A percentile compares a stretch with the other conserved stretches of the same genome.
Conservation (phyloP, 805 yeast species). For the Metschnikowia dekortorum region DNA sequence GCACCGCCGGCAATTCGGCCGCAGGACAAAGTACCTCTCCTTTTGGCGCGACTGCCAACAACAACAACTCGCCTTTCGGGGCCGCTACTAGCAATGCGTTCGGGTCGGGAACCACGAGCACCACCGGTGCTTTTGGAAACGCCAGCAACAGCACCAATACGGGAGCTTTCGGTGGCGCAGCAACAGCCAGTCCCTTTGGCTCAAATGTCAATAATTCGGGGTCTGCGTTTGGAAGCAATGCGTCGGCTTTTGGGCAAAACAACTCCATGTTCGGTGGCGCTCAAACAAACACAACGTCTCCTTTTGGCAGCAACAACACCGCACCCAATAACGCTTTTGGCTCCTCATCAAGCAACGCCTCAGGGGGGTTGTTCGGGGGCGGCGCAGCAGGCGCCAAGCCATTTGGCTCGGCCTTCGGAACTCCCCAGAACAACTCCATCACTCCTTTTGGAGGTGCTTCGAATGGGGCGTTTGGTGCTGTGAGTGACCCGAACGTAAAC, state of each 20-base stretch:
- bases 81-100: constrained; percentile 11
- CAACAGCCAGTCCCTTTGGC: constrained; percentile 9
- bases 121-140: constrained; percentile 31
- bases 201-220: constrained; percentile 14
- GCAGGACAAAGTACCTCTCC: constrained; percentile 12
- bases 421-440: constrained; percentile 16
- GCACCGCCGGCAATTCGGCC: constrained; percentile 15
- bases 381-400: constrained; percentile 12
- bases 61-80: constrained; percentile 16
- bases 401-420: constrained; percentile 20
- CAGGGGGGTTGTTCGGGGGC: constrained; percentile 11
- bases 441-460: constrained; percentile 19
- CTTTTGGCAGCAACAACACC: constrained; percentile 17
- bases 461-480: constrained; percentile 19
- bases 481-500: constrained; percentile 31
- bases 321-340: constrained; percentile 19
- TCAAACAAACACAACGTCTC: constrained; percentile 10
- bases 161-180: constrained; percentile 10
- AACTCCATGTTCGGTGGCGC: constrained; percentile 26
- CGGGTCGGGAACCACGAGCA: constrained; percentile 18
- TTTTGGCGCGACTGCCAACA: constrained; percentile 8
- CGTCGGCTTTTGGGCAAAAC: constrained; percentile 21
- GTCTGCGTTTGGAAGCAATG: constrained; percentile 39
- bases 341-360: constrained; percentile 6
- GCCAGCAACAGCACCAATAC: constrained; percentile 9